These are phyloP conservation scores for Stipa capillata DNA, from an alignment of 176 grass and related monocot genomes.

Conservation along the genomic window DNA sequence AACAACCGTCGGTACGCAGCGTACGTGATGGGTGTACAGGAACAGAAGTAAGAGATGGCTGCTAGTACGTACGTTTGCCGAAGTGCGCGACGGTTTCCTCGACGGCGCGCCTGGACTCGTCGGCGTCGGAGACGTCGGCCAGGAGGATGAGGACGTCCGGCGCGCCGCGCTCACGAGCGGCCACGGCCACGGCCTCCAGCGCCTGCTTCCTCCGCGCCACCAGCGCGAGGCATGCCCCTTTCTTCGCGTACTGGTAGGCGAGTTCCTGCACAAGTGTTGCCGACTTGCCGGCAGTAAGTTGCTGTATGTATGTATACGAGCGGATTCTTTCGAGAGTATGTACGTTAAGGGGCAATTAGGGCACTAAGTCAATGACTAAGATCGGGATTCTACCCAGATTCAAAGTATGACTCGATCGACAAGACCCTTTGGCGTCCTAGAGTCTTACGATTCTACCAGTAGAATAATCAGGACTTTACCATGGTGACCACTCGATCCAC, in stretches of 20 bases:
- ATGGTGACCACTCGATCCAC: no score
- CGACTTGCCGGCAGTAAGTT: not conserved
- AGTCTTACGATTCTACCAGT: no score
- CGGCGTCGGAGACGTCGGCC: constrained; percentile 40
- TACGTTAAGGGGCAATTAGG: no score
- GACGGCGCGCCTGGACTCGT: constrained; percentile 31
- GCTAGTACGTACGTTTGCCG: constrained; percentile 30
- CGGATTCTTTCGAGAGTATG: no score
- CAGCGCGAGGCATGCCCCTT: constrained; percentile 43
- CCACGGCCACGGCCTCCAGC: constrained; percentile 28
- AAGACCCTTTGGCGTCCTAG: no score
- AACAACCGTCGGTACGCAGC: no score
- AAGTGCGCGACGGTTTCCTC: constrained; percentile 49
- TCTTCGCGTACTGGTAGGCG: constrained; percentile 55
- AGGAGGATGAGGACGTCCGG: constrained; percentile 44
- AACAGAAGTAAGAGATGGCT: not conserved
- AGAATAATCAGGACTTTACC: no score
- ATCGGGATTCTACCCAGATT: no score
- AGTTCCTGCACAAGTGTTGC: constrained; percentile 24
- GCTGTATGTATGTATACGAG: not conserved
- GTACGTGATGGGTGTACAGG: no score
- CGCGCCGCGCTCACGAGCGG: constrained; percentile 30
- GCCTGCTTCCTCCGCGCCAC: constrained; percentile 56
- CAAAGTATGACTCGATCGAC: no score
- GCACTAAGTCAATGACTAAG: no score